Evolutionary conservation across 139 green algal genomes (phyloP), one percentile per base, ranked within the genome.

Genomic region (Klebsormidium nitens): DNA sequence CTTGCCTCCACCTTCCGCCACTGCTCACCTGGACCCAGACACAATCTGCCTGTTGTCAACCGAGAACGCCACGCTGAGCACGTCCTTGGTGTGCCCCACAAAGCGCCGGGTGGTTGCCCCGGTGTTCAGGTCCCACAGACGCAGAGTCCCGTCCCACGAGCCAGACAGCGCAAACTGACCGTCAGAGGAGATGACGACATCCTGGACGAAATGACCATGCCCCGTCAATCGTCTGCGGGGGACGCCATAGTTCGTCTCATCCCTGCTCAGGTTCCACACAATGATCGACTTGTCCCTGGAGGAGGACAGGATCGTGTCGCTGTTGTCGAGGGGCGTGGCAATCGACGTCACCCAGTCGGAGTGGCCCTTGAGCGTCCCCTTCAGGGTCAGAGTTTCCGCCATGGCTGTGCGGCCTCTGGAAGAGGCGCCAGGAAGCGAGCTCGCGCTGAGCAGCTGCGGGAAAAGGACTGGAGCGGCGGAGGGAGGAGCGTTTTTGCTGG

Each of bases 41-140:
- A 99, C 91, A 76, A 99, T 99, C 93, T 98, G 89, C 69, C 94
- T 84, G 90, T 99, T 98, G 88, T 99, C 95, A n/a, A 95, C 89
- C 49, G 87, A 96, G 90, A 99, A 98, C 47, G 95, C 95, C 0
- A 99, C 94, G 69, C 84, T 93, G 63, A 99, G 87, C 28, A 99
- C 95, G 76, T 98, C 95, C 88, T 98, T 98, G 83, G 80, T 91
- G 89, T 99, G 95, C 59, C 94, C 95, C 48, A 97, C 74, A 76
- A 99, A 99, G 72, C 92, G 90, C 76, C 95, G 86, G 65, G 95
- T 98, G 78, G 94, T 98, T 76, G 81, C 81, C 71, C 95, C 95
- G 40, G 89, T 93, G 90, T 91, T 95, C 55, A 99, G 84, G 86
- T 99, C 93, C 95, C 95, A 99, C 80, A 99, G 85, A 66, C 95